Base-by-base conservation (phyloP, 306 rosid genomes). In the Rosa persica region DNA sequence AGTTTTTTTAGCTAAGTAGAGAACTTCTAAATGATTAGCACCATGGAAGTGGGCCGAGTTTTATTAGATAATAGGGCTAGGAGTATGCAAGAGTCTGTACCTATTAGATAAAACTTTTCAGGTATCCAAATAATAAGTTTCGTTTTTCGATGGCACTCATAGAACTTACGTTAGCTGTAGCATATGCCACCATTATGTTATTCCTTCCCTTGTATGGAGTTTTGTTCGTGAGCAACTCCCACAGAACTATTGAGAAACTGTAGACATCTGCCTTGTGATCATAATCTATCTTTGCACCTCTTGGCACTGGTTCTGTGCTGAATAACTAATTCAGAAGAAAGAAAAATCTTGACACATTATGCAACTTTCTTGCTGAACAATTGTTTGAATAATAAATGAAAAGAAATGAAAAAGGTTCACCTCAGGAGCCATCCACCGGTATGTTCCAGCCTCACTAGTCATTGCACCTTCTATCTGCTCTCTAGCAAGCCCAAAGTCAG, bases 371-470 rank as follows among this genome's bases (percentile, higher is more conserved):
- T 62, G 40, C 74, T 40, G 43, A n/a, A 74, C 2, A 40, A 2
- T 42, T 30, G 74, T 36, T 11, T 74, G 39, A 74, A 74, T 22
- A 30, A 68, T 6, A 34, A 23, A 12, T 25, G 25, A 15, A 61
- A 74, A 4, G n/a, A 20, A n/a, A 17, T 12, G 11, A 30, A n/a
- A 76, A 72, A 38, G 58, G 3, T 47, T 57, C 52, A 87, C 89
- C 93, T 87, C 93, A 46, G 93, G 91, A 77, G 93, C 93, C 93
- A 89, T 89, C 88, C 89, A 89, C 13, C 91, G 82, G 79, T 87
- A 87, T 47, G 87, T 89, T 57, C 93, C 90, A 43, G 88, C 89
- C 77, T 87, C 93, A 67, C 65, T 39, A 15, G 91, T 83, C 93
- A 89, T 89, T 62, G 77, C 87, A 12, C 77, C 83, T 0, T 78